Base-by-base conservation (phyloP, 202 grass and related monocot species). In the Schoenoplectus triqueter region DNA sequence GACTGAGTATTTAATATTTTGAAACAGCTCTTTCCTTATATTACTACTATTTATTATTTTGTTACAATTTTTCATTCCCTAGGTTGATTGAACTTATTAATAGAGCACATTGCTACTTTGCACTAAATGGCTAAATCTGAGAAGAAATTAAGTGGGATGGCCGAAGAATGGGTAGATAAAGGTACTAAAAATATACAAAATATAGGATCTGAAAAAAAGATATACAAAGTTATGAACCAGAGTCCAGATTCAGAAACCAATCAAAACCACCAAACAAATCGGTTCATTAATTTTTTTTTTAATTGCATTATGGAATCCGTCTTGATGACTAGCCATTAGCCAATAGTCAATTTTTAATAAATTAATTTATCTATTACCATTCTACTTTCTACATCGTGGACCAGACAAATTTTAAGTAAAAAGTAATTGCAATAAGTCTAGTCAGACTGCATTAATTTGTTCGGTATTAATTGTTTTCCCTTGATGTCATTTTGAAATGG, bases 51-150 rank as follows among this genome's bases (percentile, higher is more conserved):
- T 0, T 31, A 31, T 31, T 31, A 31, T 49, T 50, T 21, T 10
- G 6, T 55, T 55, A 22, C 11, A 13, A 55, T 15, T 31, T 22
- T 54, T 6, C 71, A 22, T 19, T 54, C 3, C 20, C 8, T 21
- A 55, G 6, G 18, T 75, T 54, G 5, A 22, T 74, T 74, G 22
- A 74, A 74, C 9, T 74, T 47, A 69, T 69, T 15, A 66, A 17
- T 46, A 7, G 13, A 45, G 41, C 67, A 70, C 6, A 5, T 18
- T 17, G 31, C 1, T 21, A 68, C 39, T 68, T 68, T 14, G 11
- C 64, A 66, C 31, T 31, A 31, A 31, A 31, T 31, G 31, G 31
- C 22, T 67, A 11, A 67, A 67, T 67, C 10, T 41, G 10, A 41
- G 44, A 48, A 72, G n/a, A 72, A 31, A 31, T 31, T 31, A 66